These are phyloP conservation scores for Parasitella parasitica DNA, from an alignment of 371 early-diverging fungal species.

Conservation along the genomic window DNA sequence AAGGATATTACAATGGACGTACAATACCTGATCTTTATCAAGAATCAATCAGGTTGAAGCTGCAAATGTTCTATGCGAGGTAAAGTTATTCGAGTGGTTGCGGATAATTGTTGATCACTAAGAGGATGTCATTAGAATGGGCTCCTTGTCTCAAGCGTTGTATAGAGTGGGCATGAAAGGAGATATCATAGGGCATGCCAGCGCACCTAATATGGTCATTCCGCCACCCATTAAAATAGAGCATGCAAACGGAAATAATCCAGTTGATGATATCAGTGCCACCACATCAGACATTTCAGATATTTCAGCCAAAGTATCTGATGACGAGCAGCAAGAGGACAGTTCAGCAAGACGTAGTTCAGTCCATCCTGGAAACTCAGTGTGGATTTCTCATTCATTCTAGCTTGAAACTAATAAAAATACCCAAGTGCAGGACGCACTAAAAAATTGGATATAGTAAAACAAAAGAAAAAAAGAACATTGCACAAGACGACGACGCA, in stretches of 20 bases:
- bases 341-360: background rate
- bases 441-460: background rate
- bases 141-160: constrained; percentile 29
- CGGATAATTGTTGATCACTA: background rate
- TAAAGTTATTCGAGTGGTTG: background rate
- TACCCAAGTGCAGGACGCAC: background rate
- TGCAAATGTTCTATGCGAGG: constrained; percentile 89
- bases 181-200: constrained; percentile 28
- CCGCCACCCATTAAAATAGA: constrained; percentile 7
- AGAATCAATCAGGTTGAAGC: constrained; percentile 79
- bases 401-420: background rate
- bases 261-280: background rate
- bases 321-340: constrained; percentile 1
- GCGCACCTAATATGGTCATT: constrained; percentile 30
- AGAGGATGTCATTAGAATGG: constrained; percentile 26
- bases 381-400: constrained; percentile 15
- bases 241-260: background rate
- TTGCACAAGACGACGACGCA: background rate
- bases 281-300: background rate
- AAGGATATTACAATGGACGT: constrained; percentile 80
- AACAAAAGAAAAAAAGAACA: constrained; percentile 3
- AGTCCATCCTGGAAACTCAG: constrained; percentile 23
- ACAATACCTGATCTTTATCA: constrained; percentile 72
- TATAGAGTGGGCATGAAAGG: constrained; percentile 25
- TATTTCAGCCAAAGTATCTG: background rate